Evolutionary conservation across 371 early-diverging fungal species (phyloP).

Genomic region (Syncephalis plumigaleata): DNA sequence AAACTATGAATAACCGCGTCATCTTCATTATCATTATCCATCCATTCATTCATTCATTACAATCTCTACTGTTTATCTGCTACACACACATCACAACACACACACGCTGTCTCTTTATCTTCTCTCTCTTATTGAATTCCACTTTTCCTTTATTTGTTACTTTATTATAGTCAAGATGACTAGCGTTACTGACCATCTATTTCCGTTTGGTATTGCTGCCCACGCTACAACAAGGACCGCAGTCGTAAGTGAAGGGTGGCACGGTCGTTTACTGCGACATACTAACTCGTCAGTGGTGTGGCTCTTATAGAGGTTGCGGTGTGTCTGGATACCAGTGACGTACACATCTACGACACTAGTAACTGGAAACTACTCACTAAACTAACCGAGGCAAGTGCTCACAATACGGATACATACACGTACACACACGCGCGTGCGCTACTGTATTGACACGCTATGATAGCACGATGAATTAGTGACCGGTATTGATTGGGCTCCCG

Average conservation of each 20-base stretch:
- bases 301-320: constrained; percentile 69
- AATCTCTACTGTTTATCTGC: too few relatives aligned
- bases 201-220: constrained; percentile 59
- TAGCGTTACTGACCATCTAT: background rate
- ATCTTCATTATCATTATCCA: too few relatives aligned
- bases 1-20: too few relatives aligned
- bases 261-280: background rate
- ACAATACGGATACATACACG: too few relatives aligned
- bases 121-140: too few relatives aligned
- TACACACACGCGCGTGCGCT: background rate
- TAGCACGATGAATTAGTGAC: constrained; percentile 94
- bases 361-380: constrained; percentile 48
- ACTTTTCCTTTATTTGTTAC: too few relatives aligned
- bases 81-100: too few relatives aligned
- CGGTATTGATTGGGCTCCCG: constrained; percentile 90
- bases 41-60: too few relatives aligned
- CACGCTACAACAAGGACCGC: constrained; percentile 85
- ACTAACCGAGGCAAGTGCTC: constrained; percentile 53
- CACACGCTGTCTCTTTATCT: too few relatives aligned
- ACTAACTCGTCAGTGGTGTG: background rate
- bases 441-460: background rate
- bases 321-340: constrained; percentile 77
- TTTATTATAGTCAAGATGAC: too few relatives aligned
- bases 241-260: constrained; percentile 58
- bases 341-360: constrained; percentile 57